Evolutionary conservation across 75 land plant species (phyloP), one percentile per base, ranked within the genome.

Genomic region (Isoetes taiwanensis): DNA sequence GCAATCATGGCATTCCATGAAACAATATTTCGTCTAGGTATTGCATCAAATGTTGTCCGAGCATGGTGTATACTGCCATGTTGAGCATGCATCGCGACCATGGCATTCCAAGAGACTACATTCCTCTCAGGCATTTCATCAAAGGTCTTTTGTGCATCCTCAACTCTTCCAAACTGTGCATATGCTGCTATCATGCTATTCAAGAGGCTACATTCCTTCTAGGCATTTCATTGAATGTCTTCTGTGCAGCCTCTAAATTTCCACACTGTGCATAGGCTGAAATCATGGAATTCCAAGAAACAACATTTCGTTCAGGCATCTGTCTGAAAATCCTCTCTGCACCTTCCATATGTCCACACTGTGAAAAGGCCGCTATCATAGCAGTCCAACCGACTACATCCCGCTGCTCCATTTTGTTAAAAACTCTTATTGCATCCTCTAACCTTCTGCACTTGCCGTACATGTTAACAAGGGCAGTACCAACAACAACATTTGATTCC

Each of bases 1-100:
- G 40, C 66, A 30, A 76, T 40, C 76, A 76, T 76, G 3, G 68
- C 71, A 39, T 62, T 72, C 79, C 79, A 76, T 1, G 79, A 62
- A 53, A 72, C 63, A n/a, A 39, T 52, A 59, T 76, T 68, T 56
- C 58, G 64, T 16, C 43, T 46, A 9, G 76, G 76, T 67, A 67
- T 68, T 55, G 69, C 26, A 40, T 76, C 71, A 42, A 76, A 72
- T 54, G 62, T 17, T 20, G 57, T 32, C 43, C 55, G 46, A 19
- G 78, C 75, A 26, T 52, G 40, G 1, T 9, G 26, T 27, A 72
- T 37, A 14, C 46, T 37, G 11, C 75, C 67, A 24, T 30, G 25
- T 43, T 64, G 64, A 16, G 42, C 55, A 37, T 72, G 72, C 41
- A 66, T 75, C 54, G 39, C 59, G 5, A 72, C 63, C 63, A 72